Evolutionary conservation across 176 grass and related monocot genomes (phyloP).

Genomic region (Alopecurus myosuroides): DNA sequence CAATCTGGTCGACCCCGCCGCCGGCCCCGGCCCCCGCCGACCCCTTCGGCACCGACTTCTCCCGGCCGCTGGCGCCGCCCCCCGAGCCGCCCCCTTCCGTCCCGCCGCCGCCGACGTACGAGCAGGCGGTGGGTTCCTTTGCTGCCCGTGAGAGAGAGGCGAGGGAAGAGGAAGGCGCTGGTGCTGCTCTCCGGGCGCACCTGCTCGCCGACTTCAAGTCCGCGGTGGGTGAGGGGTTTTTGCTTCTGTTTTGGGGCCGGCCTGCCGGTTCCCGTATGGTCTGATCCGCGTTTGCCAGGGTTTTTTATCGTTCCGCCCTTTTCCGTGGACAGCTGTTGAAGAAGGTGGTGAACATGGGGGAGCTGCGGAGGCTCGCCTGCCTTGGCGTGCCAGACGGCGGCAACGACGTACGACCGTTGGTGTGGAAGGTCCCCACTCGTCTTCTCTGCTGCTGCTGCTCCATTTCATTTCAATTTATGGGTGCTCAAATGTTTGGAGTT

Average conservation of each 20-base stretch:
- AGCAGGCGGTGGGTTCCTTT: conserved; percentile 38
- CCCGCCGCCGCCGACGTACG: conserved; percentile 25
- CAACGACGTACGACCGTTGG: conserved; percentile 38
- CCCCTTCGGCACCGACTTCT: conserved; percentile 37
- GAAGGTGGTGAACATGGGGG: conserved; percentile 84
- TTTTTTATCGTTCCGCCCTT: not conserved
- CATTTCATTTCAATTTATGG: not conserved
- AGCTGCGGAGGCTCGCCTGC: conserved; percentile 69
- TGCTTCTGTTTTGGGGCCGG: not conserved
- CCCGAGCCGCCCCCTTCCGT: not conserved
- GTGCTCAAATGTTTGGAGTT: not conserved
- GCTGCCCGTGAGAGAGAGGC: not conserved
- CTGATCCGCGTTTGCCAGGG: not conserved
- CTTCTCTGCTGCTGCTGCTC: not conserved
- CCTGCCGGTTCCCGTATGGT: not conserved
- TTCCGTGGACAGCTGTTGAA: conserved; percentile 51
- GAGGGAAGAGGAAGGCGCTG: not conserved
- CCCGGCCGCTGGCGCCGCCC: conserved; percentile 3
- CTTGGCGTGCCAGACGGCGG: conserved; percentile 60
- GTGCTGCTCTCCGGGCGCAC: conserved; percentile 37
- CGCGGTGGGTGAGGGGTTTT: conserved; percentile 11
- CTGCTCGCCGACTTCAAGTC: conserved; percentile 40
- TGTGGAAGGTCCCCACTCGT: conserved; percentile 88
- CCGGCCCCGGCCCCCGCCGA: conserved; percentile 21
- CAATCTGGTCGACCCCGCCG: conserved; percentile 60